Evolutionary conservation across 768 basidiomycete genomes (phyloP).

Genomic region (Mycena haematopus): DNA sequence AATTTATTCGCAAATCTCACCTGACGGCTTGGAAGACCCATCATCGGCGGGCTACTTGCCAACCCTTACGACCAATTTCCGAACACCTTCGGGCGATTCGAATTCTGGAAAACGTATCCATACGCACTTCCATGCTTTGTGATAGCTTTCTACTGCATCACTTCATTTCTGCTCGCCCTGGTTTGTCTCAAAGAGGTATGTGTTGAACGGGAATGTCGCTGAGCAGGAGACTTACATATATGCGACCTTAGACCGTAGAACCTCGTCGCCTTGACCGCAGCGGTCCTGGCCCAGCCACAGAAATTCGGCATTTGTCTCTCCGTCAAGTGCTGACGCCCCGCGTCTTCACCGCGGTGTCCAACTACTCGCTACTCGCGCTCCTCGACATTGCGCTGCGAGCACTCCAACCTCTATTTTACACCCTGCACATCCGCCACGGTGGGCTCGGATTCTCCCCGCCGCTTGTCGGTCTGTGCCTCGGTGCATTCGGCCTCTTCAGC

Average conservation of each 20-base stretch:
- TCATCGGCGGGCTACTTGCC: not conserved
- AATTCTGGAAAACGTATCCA: slow-evolving; percentile 8
- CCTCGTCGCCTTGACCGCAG: not conserved
- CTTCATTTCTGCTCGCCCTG: not conserved
- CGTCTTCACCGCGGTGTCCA: not conserved
- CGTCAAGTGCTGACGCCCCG: not conserved
- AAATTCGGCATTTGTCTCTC: slow-evolving; percentile 1
- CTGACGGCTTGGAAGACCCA: not conserved
- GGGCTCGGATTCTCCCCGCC: slow-evolving; percentile 1
- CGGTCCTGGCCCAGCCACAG: not conserved
- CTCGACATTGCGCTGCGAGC: slow-evolving; percentile 1
- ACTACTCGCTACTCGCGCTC: not conserved
- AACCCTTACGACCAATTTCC: slow-evolving; percentile 2
- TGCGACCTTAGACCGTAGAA: not conserved
- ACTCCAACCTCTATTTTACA: not conserved
- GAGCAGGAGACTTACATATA: not conserved
- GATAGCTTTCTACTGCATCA: slow-evolving; percentile 2
- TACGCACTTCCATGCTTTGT: slow-evolving; percentile 2
- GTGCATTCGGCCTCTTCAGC: slow-evolving; percentile 5
- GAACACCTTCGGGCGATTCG: slow-evolving; percentile 1
- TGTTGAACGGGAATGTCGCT: not conserved
- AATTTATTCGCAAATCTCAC: not conserved
- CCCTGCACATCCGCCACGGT: not conserved
- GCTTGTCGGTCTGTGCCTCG: not conserved
- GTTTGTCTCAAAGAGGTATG: not conserved